Evolutionary conservation across 495 filamentous ascomycete species (phyloP).

Genomic region (Talaromyces proteolyticus): DNA sequence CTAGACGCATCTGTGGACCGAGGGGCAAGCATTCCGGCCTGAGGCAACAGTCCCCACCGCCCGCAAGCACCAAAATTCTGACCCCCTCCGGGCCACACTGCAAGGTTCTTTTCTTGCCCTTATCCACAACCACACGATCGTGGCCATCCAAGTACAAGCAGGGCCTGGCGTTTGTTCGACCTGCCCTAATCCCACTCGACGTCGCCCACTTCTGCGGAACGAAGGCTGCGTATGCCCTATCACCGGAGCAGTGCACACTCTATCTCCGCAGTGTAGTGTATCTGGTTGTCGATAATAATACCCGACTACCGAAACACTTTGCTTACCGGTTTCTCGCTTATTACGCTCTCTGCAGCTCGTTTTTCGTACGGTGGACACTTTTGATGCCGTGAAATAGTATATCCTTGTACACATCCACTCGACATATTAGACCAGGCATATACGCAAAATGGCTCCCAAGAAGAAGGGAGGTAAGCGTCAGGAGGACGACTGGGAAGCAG

Average conservation of each 20-base stretch:
- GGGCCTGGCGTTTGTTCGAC: too few species aligned
- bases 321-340: too few species aligned
- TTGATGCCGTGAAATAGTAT: background rate
- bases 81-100: background rate
- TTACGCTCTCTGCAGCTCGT: too few species aligned
- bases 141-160: too few species aligned
- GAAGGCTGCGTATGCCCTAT: background rate
- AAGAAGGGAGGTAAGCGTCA: constrained; percentile 88
- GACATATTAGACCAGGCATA: background rate
- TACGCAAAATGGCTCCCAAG: constrained; percentile 71
- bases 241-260: background rate
- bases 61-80: constrained; percentile 4
- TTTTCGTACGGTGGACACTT: too few species aligned
- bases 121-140: background rate
- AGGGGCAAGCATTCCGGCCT: background rate
- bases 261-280: constrained; percentile 4
- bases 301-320: background rate
- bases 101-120: background rate
- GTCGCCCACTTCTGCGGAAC: background rate
- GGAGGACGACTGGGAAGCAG: constrained; percentile 92
- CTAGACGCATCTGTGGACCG: background rate
- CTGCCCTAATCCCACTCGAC: background rate
- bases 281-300: constrained; percentile 2
- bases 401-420: background rate
- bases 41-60: constrained; percentile 6